These are phyloP conservation scores for Gnomoniopsis smithogilvyi DNA, from an alignment of 2,329 filamentous ascomycete species.

Conservation along the genomic window DNA sequence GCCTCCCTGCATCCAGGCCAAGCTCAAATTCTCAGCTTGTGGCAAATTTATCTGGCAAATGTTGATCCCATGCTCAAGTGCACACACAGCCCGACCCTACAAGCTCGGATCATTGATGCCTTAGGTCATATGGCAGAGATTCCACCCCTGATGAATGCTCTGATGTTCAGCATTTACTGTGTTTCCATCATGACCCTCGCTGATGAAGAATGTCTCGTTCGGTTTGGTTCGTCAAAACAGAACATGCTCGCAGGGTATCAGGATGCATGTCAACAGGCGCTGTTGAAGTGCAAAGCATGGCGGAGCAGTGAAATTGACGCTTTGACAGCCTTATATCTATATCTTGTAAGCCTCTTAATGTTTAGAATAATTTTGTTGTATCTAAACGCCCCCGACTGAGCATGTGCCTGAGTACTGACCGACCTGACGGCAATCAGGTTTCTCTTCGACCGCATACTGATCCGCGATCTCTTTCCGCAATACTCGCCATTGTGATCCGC, in stretches of 20 bases:
- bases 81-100: constrained; percentile 53
- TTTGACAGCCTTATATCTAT: constrained; percentile 55
- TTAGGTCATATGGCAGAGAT: constrained; percentile 38
- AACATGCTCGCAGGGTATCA: constrained; percentile 41
- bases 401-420: background rate
- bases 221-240: constrained; percentile 38
- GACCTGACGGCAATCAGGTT: constrained; percentile 33
- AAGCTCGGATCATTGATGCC: constrained; percentile 49
- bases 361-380: too few relatives aligned
- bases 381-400: too few relatives aligned
- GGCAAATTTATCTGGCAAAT: constrained; percentile 58
- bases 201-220: constrained; percentile 37
- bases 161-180: constrained; percentile 54
- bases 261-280: constrained; percentile 48
- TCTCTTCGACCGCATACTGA: constrained; percentile 40
- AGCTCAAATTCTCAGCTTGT: constrained; percentile 45
- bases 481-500: constrained; percentile 52
- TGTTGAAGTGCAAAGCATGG: constrained; percentile 48
- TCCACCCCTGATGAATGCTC: constrained; percentile 42
- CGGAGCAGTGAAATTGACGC: constrained; percentile 48
- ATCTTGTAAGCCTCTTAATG: constrained; percentile 40
- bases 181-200: constrained; percentile 39
- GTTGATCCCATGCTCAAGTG: constrained; percentile 59
- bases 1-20: constrained; percentile 47
- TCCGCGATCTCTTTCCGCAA: constrained; percentile 48